Percentiles rank a stretch among this genome's conserved stretches.
These are phyloP conservation scores for Pseudogymnoascus sp. DNA, from an alignment of 2,329 filamentous ascomycete genomes.

Conservation along the genomic window DNA sequence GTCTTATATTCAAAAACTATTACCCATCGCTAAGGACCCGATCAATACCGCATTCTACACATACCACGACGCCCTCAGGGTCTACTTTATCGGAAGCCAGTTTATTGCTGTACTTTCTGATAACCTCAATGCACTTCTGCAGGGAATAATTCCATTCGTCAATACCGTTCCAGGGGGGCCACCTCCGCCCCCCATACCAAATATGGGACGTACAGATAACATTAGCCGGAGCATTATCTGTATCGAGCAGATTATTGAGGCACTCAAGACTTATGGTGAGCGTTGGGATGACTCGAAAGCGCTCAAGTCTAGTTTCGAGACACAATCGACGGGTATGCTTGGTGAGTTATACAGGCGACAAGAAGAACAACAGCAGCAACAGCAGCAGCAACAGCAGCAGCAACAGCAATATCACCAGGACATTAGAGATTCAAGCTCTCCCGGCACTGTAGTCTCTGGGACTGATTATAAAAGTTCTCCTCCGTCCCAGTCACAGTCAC, in stretches of 20 bases:
- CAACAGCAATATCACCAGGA: slow-evolving; percentile 5
- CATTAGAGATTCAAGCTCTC: not conserved
- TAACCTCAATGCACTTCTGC: slow-evolving; percentile 47
- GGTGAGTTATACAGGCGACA: slow-evolving; percentile 1
- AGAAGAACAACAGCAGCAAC: not conserved
- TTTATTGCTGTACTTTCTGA: slow-evolving; percentile 52
- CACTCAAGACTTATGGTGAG: slow-evolving; percentile 47
- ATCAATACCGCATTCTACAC: slow-evolving; percentile 62
- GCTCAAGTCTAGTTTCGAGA: slow-evolving; percentile 45
- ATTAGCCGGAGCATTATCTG: slow-evolving; percentile 47
- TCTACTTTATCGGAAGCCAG: slow-evolving; percentile 65
- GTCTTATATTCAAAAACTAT: slow-evolving; percentile 68
- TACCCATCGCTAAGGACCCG: slow-evolving; percentile 53
- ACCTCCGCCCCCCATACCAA: slow-evolving; percentile 41
- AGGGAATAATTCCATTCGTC: slow-evolving; percentile 25
- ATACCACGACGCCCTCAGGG: slow-evolving; percentile 78
- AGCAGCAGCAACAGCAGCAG: not conserved
- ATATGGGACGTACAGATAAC: slow-evolving; percentile 38
- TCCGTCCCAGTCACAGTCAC: not conserved
- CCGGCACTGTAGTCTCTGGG: not conserved
- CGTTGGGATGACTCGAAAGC: slow-evolving; percentile 49
- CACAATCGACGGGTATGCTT: not conserved
- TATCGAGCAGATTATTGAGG: slow-evolving; percentile 44
- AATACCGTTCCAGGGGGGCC: slow-evolving; percentile 30
- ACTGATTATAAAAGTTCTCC: not conserved